Evolutionary conservation across 176 grass and related monocot genomes (phyloP), one percentile per base, ranked within the genome.

Genomic region (Oryza officinalis): DNA sequence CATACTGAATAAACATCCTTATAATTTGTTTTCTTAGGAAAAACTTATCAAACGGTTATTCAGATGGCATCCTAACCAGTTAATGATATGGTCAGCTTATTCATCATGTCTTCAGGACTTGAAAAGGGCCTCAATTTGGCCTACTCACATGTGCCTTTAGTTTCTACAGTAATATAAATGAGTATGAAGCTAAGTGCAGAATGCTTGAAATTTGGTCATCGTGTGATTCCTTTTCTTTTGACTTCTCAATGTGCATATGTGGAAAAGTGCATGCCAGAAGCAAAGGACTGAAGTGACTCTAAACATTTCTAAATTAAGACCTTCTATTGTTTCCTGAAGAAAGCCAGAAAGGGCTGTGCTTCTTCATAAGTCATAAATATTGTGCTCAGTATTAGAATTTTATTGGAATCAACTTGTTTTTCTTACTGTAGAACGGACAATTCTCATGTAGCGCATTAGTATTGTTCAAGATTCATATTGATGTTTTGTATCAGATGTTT

Each of bases 181-280:
- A 65, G 46, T 47, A n/a, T 25, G 27, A 46, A 83, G 38, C 49
- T 27, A 60, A 32, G 52, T 76, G 43, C 40, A 30, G 27, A 22
- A 35, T 15, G 31, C 35, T 69, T 63, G 64, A 63, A 69, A 32
- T 26, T 25, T 71, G 25, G 67, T 54, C 47, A 81, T 41, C 17
- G 38, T 45, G 57, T 40, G 35, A 61, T 82, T 82, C n/a, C 65
- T 71, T 54, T 25, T n/a, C 32, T 78, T 71, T 30, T 86, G 68
- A 86, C 59, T 52, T 64, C 77, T 54, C 43, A 41, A 73, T 65
- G 30, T 37, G 38, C 37, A 79, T 71, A 26, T 67, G 31, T 30
- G 41, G 68, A 74, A 30, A 4, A 13, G 30, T n/a, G 27, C 86
- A 82, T 87, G 50, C n/a, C 35, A 88, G 30, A 70, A 70, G 75